Percentiles rank a stretch among this genome's conserved stretches.
phyloP scores from a whole-genome alignment of 345 rosid species.

The Pistacia atlantica region DNA sequence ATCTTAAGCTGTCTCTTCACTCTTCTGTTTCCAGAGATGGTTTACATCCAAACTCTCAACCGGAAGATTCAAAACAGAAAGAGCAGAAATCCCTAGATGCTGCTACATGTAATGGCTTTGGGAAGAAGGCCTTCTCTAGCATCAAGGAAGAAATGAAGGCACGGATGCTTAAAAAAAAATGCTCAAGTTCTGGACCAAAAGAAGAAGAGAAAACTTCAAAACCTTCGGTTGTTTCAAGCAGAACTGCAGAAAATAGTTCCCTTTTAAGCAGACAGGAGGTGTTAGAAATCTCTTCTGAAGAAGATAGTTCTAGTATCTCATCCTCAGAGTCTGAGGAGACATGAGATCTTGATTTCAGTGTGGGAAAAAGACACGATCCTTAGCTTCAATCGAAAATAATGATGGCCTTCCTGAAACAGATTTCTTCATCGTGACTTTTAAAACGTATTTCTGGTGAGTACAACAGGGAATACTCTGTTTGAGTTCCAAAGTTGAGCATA shows the following conservation, averaged over 20 bases:
- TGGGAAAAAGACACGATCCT: constrained; percentile 3
- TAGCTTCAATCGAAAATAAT: background rate
- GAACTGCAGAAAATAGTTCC: constrained; percentile 7
- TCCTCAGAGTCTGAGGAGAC: constrained; percentile 38
- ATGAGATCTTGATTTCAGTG: background rate
- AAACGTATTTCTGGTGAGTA: background rate
- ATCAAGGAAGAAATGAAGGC: constrained; percentile 38
- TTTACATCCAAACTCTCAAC: background rate
- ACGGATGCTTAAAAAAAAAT: constrained; percentile 20
- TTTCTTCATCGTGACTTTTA: constrained; percentile 2
- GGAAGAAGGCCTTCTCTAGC: constrained; percentile 26
- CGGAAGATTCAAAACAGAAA: constrained; percentile 21
- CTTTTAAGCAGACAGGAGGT: background rate
- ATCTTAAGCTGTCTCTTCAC: constrained; percentile 34
- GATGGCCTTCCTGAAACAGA: background rate
- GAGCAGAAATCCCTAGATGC: constrained; percentile 11
- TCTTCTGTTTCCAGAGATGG: constrained; percentile 20
- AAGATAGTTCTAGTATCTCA: constrained; percentile 28
- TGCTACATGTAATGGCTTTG: constrained; percentile 8
- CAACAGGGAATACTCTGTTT: background rate
- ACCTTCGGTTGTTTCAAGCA: constrained; percentile 2
- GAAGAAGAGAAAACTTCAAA: constrained; percentile 20
- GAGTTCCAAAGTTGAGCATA: background rate
- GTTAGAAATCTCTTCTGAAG: constrained; percentile 20
- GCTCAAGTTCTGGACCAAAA: constrained; percentile 8